These are phyloP conservation scores for Rhizopogon roseolus DNA, from an alignment of 768 basidiomycete genomes.

Conservation along the genomic window DNA sequence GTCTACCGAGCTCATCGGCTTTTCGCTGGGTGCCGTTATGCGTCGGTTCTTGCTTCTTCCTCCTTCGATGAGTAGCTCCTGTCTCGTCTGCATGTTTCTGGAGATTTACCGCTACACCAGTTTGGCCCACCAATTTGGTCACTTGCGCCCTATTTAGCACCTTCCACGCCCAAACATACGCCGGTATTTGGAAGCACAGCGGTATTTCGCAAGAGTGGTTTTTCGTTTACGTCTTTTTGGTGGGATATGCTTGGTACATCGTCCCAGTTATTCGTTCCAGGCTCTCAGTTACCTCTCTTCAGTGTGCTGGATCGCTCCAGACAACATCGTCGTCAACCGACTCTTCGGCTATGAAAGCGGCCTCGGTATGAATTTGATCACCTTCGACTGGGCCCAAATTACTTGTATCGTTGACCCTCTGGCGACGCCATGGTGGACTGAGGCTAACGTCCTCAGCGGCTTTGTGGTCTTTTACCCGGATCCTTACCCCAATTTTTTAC, in stretches of 20 bases:
- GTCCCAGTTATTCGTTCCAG: conserved; percentile 31
- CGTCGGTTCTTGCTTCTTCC: conserved; percentile 63
- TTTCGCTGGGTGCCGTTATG: conserved; percentile 39
- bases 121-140: conserved; percentile 24
- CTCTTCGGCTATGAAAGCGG: conserved; percentile 29
- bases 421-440: too few species aligned
- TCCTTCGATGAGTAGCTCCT: conserved; percentile 55
- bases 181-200: conserved; percentile 18
- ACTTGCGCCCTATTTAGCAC: conserved; percentile 24
- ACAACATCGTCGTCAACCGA: conserved; percentile 30
- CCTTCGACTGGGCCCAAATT: conserved; percentile 51
- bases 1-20: conserved; percentile 8
- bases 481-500: conserved; percentile 21
- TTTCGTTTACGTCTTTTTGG: conserved; percentile 13
- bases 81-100: neutral
- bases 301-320: conserved; percentile 44
- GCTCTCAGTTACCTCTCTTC: conserved; percentile 21
- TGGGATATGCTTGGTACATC: conserved; percentile 18
- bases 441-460: too few species aligned
- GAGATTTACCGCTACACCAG: conserved; percentile 7
- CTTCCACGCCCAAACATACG: conserved; percentile 11
- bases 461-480: conserved; percentile 36
- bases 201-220: conserved; percentile 10
- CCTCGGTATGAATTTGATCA: conserved; percentile 30
- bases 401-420: conserved; percentile 48